phyloP scores from a whole-genome alignment of 1,139 yeast genomes.

The Nakaseomyces nivariensis region DNA sequence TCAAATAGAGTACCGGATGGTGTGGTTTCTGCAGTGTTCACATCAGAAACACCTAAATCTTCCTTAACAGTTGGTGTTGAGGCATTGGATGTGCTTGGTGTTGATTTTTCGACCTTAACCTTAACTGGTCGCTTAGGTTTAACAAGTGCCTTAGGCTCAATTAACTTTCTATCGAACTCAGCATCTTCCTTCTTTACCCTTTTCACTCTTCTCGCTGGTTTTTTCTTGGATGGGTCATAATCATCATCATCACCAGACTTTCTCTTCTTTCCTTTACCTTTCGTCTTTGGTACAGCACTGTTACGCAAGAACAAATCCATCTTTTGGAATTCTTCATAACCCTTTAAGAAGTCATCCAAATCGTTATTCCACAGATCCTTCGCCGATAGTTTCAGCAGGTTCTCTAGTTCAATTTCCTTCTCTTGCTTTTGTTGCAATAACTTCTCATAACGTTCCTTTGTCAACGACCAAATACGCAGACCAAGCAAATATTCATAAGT shows the following conservation, averaged over 20 bases:
- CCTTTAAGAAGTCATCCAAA: conserved; percentile 57
- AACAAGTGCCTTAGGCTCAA: conserved; percentile 21
- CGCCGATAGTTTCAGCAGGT: conserved; percentile 58
- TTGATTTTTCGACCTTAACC: conserved; percentile 18
- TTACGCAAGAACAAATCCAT: conserved; percentile 40
- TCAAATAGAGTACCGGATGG: conserved; percentile 16
- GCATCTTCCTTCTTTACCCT: conserved; percentile 22
- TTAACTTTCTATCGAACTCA: conserved; percentile 25
- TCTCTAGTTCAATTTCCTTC: conserved; percentile 63
- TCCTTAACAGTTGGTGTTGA: conserved; percentile 11
- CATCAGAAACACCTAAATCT: conserved; percentile 1
- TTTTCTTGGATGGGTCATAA: conserved; percentile 26
- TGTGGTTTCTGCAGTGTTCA: conserved; percentile 1
- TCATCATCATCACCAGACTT: conserved; percentile 25
- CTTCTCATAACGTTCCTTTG: conserved; percentile 78
- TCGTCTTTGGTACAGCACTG: conserved; percentile 21
- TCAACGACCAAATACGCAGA: conserved; percentile 90
- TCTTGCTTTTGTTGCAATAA: conserved; percentile 61
- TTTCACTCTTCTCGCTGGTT: conserved; percentile 10
- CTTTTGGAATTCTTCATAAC: conserved; percentile 56
- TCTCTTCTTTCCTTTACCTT: conserved; percentile 26
- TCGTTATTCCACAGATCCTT: conserved; percentile 85
- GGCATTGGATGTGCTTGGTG: conserved; percentile 8
- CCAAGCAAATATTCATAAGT: conserved; percentile 69
- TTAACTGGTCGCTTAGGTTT: conserved; percentile 20